Evolutionary conservation across 169 alveolate genomes (phyloP).

Genomic region (Eimeria brunetti): DNA sequence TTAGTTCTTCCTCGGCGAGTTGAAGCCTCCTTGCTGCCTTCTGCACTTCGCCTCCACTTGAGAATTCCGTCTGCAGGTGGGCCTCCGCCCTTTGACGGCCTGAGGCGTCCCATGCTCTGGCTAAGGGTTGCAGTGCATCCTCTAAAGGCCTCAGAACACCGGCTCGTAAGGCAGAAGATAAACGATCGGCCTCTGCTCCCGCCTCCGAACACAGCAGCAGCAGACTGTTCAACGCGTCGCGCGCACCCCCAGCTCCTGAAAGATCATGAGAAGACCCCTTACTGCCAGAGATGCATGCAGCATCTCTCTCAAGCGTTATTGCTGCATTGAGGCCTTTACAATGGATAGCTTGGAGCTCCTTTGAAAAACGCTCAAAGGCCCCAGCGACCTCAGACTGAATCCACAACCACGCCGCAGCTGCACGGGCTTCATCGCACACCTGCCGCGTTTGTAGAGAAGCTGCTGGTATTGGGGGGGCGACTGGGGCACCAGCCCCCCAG

Average conservation of each 20-base stretch:
- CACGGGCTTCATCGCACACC: conserved; percentile 62
- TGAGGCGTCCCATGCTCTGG: conserved; percentile 43
- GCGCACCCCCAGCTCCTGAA: conserved; percentile 39
- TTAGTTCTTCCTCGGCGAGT: conserved; percentile 78
- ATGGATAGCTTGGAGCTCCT: conserved; percentile 45
- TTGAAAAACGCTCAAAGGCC: conserved; percentile 51
- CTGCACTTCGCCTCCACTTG: conserved; percentile 61
- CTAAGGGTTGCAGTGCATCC: conserved; percentile 32
- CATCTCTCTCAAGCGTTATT: conserved; percentile 27
- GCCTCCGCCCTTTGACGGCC: not conserved
- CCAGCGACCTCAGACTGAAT: conserved; percentile 62
- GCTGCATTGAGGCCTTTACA: conserved; percentile 47
- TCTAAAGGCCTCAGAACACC: conserved; percentile 70
- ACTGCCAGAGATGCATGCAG: conserved; percentile 9
- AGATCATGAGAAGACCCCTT: not conserved
- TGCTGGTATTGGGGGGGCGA: conserved; percentile 23
- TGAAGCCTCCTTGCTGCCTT: conserved; percentile 77
- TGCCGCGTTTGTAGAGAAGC: not conserved
- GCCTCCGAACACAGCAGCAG: conserved; percentile 68
- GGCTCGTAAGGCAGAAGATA: conserved; percentile 30
- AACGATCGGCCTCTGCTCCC: conserved; percentile 76
- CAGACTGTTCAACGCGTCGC: conserved; percentile 64
- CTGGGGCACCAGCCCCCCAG: conserved; percentile 58
- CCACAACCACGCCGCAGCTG: conserved; percentile 72
- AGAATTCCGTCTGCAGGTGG: not conserved